Evolutionary conservation across 345 rosid species (phyloP), one percentile per base, ranked within the genome.

Genomic region (Pugionium dolabratum): DNA sequence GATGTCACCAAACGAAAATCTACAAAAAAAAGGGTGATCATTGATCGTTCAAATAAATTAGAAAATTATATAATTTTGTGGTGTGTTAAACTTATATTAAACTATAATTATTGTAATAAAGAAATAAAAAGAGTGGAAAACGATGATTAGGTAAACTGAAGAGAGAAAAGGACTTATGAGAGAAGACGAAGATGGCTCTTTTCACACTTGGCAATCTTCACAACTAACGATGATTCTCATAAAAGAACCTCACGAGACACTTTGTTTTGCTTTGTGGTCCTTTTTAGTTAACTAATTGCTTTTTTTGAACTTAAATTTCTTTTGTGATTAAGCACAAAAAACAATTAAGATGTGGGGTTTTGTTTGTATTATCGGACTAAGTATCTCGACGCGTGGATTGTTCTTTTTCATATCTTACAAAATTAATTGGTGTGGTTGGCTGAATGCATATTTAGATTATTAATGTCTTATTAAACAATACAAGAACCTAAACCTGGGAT

Each of bases 121-220:
- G 54, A 54, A 26, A 39, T 32, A 41, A 9, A 29, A 55, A 39
- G 5, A 54, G n/a, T 9, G 6, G 7, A 10, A 8, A 64, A 33
- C 5, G 58, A 7, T 27, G 45, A 65, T 56, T 71, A 59, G 59
- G 9, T 28, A 18, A 3, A 43, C 39, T 35, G 67, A 44, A 26
- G 30, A 10, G 6, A 26, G 72, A 57, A 67, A 68, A 68, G 1
- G 59, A 68, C 51, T 40, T 2, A 43, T 33, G 40, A 60, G 58
- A 34, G 26, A 6, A 9, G n/a, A 41, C n/a, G 39, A 54, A 71
- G 50, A 48, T 36, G 75, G 69, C 26, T 63, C 37, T 63, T 18
- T 63, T 71, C 69, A 62, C 62, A 56, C 36, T 62, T 62, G 62
- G 29, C 55, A 54, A 53, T 7, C 74, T 70, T 70, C 67, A 43